Evolutionary conservation across 139 green algal species (phyloP), one percentile per base, ranked within the genome.

Genomic region (Chlorella vulgaris): DNA sequence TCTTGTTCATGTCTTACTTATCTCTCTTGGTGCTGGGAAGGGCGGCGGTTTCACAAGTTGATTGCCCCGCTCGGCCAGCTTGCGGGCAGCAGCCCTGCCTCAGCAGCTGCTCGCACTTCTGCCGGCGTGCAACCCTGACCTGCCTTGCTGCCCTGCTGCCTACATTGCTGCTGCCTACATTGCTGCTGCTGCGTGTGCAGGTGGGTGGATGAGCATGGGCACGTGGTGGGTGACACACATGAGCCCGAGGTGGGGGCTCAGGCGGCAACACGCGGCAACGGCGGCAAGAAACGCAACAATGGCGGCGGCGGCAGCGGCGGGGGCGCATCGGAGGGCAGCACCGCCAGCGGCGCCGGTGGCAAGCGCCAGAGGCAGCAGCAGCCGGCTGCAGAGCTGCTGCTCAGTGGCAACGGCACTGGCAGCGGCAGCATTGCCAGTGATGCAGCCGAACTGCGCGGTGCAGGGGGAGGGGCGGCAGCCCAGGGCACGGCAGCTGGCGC

Each of bases 141-240:
- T n/a, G n/a, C n/a, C n/a, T n/a, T n/a, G n/a, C n/a, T 62, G 53
- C 53, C 53, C 33, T 43, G 35, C 19, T 53, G 35, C 2, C 13
- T 73, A 2, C 36, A 19, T 6, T 53, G 22, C 39, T 26, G 24
- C 36, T 71, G 38, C 63, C 33, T 18, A n/a, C 33, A 10, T 21
- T n/a, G n/a, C n/a, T n/a, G n/a, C n/a, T n/a, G 55, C 31, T 2
- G 62, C 2, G 24, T 42, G 43, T 21, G 5, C 77, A 82, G 77
- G 47, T 82, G 77, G 77, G 43, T 82, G 77, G 77, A 82, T 26
- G 65, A 76, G 65, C 33, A 62, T 7, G 77, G 63, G 33, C 63
- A 82, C 18, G 53, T 63, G 65, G 65, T 76, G 77, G 77, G 75
- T 1, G 71, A 78, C 51, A 78, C 71, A n/a, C 71, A 78, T 29